Evolutionary conservation across 306 rosid species (phyloP), one percentile per base, ranked within the genome.

Genomic region (Clitoria ternatea): DNA sequence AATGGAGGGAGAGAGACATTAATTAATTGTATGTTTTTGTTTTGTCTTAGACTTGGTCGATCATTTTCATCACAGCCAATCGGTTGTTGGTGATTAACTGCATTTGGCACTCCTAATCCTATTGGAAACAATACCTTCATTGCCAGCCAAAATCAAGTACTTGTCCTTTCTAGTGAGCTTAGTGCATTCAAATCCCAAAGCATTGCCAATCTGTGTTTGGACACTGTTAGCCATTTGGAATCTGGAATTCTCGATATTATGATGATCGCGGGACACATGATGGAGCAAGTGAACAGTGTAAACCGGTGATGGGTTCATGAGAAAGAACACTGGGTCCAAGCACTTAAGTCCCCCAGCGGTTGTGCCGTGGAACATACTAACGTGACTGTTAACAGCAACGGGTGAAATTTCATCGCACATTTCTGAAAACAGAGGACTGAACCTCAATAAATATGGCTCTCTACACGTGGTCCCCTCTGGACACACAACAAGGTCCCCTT

Each of bases 381-480:
- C 96, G 18, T 83, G 84, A 61, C 80, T 70, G 4, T 82, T 74
- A 0, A 87, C 19, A 0, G 98, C 98, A 0, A 93, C 89, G 0
- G 97, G 98, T 0, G 76, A 49, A 0, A 93, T 87, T 2, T 73
- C 77, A 0, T 81, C 67, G 1, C 85, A 52, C 70, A 93, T 66
- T 30, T 93, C 98, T 0, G 97, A 57, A 23, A 90, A 93, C 33
- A 90, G 32, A 5, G 98, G 92, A 45, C 98, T 93, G 40, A 90
- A 93, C 78, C 98, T 69, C 11, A 93, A 77, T 30, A 93, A 87
- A 77, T 88, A 93, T 0, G 92, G 83, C n/a, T 93, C 98, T 35
- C 98, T 82, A 40, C 98, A 93, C 0, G 98, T 93, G 66, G 98
- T 93, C 55, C 98, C 98, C 12, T 93, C 98, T 0, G 98, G 96